These are phyloP conservation scores for Fragilaria crotonensis DNA, from an alignment of 108 stramenopile genomes.

Conservation along the genomic window DNA sequence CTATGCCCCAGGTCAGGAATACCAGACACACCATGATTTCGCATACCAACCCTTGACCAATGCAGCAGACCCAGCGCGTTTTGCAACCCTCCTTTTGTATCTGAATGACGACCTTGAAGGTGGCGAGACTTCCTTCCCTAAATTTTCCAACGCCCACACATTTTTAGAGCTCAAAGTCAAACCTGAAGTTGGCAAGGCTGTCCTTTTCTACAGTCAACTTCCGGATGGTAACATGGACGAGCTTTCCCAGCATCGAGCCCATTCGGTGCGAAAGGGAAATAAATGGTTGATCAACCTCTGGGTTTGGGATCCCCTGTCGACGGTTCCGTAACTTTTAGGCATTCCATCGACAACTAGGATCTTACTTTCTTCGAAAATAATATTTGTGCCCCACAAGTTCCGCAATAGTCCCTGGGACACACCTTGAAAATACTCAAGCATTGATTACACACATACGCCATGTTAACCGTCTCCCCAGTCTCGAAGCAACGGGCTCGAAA, in stretches of 20 bases:
- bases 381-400: conserved; percentile 73
- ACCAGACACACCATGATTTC: conserved; percentile 44
- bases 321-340: not conserved
- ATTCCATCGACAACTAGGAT: not conserved
- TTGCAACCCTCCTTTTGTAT: conserved; percentile 57
- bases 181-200: conserved; percentile 40
- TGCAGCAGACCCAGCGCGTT: conserved; percentile 19
- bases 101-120: conserved; percentile 41
- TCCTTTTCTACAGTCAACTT: conserved; percentile 54
- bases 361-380: conserved; percentile 7
- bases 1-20: conserved; percentile 45
- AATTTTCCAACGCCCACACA: conserved; percentile 32
- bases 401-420: conserved; percentile 50
- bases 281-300: conserved; percentile 65
- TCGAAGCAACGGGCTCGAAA: conserved; percentile 82
- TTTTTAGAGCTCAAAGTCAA: conserved; percentile 17
- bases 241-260: conserved; percentile 54
- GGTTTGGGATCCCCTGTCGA: conserved; percentile 45
- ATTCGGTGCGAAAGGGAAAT: conserved; percentile 58
- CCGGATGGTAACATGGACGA: conserved; percentile 78
- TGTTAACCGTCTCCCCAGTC: conserved; percentile 61
- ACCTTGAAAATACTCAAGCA: conserved; percentile 77
- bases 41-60: conserved; percentile 3
- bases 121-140: conserved; percentile 47
- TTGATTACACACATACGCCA: conserved; percentile 77